Conservation (phyloP, 768 basidiomycete genomes). For the Candolleomyces efflorescens region DNA sequence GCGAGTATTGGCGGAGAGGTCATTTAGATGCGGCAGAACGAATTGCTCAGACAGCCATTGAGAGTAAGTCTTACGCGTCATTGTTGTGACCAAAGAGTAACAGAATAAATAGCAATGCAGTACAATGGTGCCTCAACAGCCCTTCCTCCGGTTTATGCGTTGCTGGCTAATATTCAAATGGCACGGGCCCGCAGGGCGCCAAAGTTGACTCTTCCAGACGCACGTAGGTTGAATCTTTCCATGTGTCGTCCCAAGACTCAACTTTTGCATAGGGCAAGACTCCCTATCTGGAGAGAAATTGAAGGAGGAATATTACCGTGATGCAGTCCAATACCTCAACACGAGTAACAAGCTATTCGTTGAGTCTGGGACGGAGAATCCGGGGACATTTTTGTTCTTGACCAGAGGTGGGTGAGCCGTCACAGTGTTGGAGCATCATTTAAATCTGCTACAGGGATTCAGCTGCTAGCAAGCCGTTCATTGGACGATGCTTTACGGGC, state of each 20-base stretch:
- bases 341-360: slow-evolving; percentile 48
- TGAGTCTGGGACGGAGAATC: slow-evolving; percentile 56
- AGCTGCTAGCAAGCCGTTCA: slow-evolving; percentile 73
- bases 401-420: slow-evolving; percentile 52
- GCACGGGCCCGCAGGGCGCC: slow-evolving; percentile 80
- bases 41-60: slow-evolving; percentile 62
- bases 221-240: slow-evolving; percentile 50
- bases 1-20: slow-evolving; percentile 84
- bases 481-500: slow-evolving; percentile 80
- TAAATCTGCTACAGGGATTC: slow-evolving; percentile 52
- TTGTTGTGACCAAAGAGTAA: slow-evolving; percentile 2
- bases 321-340: slow-evolving; percentile 69
- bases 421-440: neutral
- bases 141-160: slow-evolving; percentile 69
- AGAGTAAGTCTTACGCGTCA: slow-evolving; percentile 42
- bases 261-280: slow-evolving; percentile 53
- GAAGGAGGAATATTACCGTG: slow-evolving; percentile 65
- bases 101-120: slow-evolving; percentile 41
- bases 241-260: neutral
- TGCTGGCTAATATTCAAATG: slow-evolving; percentile 84
- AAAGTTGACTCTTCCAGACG: slow-evolving; percentile 65
- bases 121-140: slow-evolving; percentile 44
- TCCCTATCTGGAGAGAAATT: slow-evolving; percentile 51
- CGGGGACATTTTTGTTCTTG: slow-evolving; percentile 55
- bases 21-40: slow-evolving; percentile 73